Evolutionary conservation across 2,329 filamentous ascomycete genomes (phyloP).

Genomic region (Triangularia verruculosa): DNA sequence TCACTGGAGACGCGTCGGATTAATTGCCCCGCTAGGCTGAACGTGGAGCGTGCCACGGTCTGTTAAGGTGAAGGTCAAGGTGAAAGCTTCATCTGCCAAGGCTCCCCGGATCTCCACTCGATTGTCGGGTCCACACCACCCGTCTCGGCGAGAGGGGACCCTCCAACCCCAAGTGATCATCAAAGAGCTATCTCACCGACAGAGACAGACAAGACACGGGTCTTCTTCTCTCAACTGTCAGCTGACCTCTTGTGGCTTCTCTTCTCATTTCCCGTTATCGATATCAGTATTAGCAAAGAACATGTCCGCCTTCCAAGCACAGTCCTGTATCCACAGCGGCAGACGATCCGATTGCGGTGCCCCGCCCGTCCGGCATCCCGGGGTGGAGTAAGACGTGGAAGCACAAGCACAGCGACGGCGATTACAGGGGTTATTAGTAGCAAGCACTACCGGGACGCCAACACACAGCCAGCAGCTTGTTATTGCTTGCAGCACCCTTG

Average conservation of each 20-base stretch:
- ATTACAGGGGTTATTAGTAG: constrained; percentile 14
- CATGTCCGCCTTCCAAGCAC: constrained; percentile 14
- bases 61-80: neutral
- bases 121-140: neutral
- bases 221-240: constrained; percentile 6
- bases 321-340: constrained; percentile 20
- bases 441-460: constrained; percentile 5
- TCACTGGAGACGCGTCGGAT: neutral
- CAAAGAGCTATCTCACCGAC: neutral
- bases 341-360: constrained; percentile 26
- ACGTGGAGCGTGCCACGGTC: neutral
- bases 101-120: neutral
- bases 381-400: constrained; percentile 14
- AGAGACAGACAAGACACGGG: neutral
- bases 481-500: constrained; percentile 11
- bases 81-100: neutral
- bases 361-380: constrained; percentile 20
- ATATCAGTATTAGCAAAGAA: neutral
- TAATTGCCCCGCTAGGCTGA: neutral
- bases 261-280: neutral
- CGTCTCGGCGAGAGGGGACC: neutral
- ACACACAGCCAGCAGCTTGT: neutral
- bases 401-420: neutral
- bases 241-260: constrained; percentile 2
- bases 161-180: neutral